These are phyloP conservation scores for Kwoniella mangroviensis DNA, from an alignment of 768 basidiomycete species.

Conservation along the genomic window DNA sequence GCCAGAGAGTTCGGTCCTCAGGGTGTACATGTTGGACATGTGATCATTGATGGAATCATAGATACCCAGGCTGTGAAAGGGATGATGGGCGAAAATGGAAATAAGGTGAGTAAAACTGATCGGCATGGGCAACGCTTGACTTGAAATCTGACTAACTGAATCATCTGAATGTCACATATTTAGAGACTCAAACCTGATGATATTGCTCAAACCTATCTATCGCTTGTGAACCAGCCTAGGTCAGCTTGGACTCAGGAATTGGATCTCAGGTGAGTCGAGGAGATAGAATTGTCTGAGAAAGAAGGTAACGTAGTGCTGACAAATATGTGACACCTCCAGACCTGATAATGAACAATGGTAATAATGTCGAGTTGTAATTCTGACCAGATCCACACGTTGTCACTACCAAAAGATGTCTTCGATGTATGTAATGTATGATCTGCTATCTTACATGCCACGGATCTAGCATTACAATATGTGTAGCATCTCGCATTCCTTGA, in stretches of 20 bases:
- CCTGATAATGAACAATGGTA: constrained; percentile 2
- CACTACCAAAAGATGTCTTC: no score
- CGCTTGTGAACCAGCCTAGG: constrained; percentile 41
- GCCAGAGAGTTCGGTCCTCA: constrained; percentile 55
- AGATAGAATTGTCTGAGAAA: background rate
- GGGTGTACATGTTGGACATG: constrained; percentile 56
- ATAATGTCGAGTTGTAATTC: background rate
- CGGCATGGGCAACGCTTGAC: no score
- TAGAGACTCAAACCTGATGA: constrained; percentile 39
- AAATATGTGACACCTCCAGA: background rate
- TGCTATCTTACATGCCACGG: no score
- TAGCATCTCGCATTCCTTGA: no score
- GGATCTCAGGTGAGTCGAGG: constrained; percentile 43
- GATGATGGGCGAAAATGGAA: constrained; percentile 37
- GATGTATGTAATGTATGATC: no score
- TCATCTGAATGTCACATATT: background rate
- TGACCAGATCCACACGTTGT: no score
- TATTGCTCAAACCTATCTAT: constrained; percentile 45
- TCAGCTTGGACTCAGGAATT: constrained; percentile 54
- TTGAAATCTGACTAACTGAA: background rate
- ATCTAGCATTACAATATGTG: no score
- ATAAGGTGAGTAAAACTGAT: constrained; percentile 19
- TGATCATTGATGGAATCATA: constrained; percentile 49
- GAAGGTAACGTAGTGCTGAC: background rate
- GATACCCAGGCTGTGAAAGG: constrained; percentile 36